Percentiles rank a stretch among this genome's conserved stretches.
phyloP scores from a whole-genome alignment of 768 basidiomycete genomes.

The Collybia sp. region DNA sequence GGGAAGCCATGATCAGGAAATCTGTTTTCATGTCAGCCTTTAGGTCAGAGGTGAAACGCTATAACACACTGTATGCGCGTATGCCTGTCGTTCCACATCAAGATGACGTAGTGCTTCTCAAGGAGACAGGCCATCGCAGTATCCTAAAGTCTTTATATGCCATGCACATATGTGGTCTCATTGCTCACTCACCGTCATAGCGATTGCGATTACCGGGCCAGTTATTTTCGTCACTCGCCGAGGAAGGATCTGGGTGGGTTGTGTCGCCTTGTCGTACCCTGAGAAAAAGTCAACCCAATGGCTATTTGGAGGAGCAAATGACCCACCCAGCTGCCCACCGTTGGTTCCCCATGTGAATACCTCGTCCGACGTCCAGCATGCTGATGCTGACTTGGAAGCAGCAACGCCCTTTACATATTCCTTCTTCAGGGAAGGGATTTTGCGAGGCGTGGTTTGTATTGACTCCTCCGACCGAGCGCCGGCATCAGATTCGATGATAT shows the following conservation, averaged over 20 bases:
- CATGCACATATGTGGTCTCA: background rate
- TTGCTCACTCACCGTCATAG: slow-evolving; percentile 59
- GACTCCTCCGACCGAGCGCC: slow-evolving; percentile 57
- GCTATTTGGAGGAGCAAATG: background rate
- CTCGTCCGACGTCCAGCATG: slow-evolving; percentile 74
- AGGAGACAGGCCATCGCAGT: slow-evolving; percentile 79
- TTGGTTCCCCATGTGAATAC: slow-evolving; percentile 95
- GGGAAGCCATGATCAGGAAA: slow-evolving; percentile 81
- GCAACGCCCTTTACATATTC: slow-evolving; percentile 78
- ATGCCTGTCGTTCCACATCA: slow-evolving; percentile 72
- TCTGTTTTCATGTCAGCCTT: slow-evolving; percentile 23
- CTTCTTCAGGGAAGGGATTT: slow-evolving; percentile 75
- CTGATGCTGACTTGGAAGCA: slow-evolving; percentile 82
- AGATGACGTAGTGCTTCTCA: slow-evolving; percentile 75
- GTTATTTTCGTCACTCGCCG: slow-evolving; percentile 77
- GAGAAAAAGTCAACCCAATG: background rate
- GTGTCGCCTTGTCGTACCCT: slow-evolving; percentile 77
- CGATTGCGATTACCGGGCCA: slow-evolving; percentile 64
- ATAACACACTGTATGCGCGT: slow-evolving; percentile 65
- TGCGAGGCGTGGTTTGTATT: slow-evolving; percentile 72
- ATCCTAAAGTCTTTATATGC: slow-evolving; percentile 44
- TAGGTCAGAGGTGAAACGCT: background rate
- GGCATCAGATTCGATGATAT: slow-evolving; percentile 57
- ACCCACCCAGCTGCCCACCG: slow-evolving; percentile 81
- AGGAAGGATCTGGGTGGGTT: slow-evolving; percentile 72